Base-by-base conservation (phyloP, 1,139 yeast species). In the Lizanozyma gosingica region DNA sequence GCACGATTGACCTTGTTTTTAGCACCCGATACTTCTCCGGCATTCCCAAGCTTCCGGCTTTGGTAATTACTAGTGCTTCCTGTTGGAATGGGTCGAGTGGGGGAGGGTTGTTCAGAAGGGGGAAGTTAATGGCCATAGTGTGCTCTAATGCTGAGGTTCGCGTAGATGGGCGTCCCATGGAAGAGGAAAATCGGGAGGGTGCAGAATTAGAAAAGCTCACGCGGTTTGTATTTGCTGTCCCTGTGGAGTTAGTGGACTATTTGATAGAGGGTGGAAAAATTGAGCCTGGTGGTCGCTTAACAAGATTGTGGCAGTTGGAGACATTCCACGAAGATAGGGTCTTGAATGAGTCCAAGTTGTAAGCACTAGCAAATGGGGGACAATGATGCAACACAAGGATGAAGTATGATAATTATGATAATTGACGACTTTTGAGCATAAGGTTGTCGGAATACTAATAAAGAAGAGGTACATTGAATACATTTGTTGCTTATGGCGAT, bases 41-140 rank as follows among this genome's bases (percentile, higher is more conserved):
- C 4, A 35, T 39, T 2, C 36, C 41, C n/a, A 15, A 35, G 4
- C 40, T 48, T 2, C 59, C 63, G 1, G 62, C 71, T 0, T 54
- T 82, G 57, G 48, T 78, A 1, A 59, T 80, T 0, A 64, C 78
- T 0, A 72, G 84, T 0, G 72, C 85, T 0, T 69, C 79, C 9
- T 81, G 87, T 56, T 82, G 87, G 86, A 80, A 81, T 50, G 90
- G 90, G 0, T 80, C 87, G 2, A 78, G 84, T 1, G 90, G 90
- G 0, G 90, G 90, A 0, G 86, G 81, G 0, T 54, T 80, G 3
- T 65, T 76, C 41, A 62, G 65, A 41, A 37, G 44, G 2, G 56
- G 62, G 14, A 56, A 63, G 35, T 56, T 81, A 3, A 52, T 78
- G 11, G 85, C 85, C 0, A 54, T 80, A 34, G 73, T 82, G 62